Evolutionary conservation across 2,329 filamentous ascomycete species (phyloP), one percentile per base, ranked within the genome.

Genomic region (Drechslerella stenobrocha): DNA sequence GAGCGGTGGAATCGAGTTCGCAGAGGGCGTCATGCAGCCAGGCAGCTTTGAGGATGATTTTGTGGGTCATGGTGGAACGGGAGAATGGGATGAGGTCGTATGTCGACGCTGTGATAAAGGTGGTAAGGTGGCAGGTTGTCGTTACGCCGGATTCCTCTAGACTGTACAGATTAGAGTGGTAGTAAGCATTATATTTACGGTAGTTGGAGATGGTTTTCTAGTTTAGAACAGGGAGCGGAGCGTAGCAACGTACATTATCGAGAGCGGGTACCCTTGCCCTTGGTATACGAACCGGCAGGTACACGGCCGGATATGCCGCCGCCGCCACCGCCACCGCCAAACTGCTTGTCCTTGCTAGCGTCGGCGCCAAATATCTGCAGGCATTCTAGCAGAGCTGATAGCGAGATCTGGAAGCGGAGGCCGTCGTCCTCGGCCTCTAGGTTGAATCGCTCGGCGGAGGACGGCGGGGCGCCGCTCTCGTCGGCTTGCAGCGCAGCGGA

Each of bases 311-410:
- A 47, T 18, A 52, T 58, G 23, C 26, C 51, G 24, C 23, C 32
- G n/a, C 23, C 32, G n/a, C 45, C 35, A 9, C 52, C 53, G 13
- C 37, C 55, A 15, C 52, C 46, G 9, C 52, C 52, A 55, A 64
- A 70, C 46, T 69, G 70, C 28, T 70, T 67, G 15, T 65, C 65
- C 24, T 83, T 79, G 44, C 51, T 61, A 11, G 84, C 81, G 71
- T 89, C 87, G 45, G 91, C 83, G 50, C 90, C 90, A 74, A 98
- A 95, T 50, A 98, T 97, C 74, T 96, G 92, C 5, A 98, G 81
- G 0, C 92, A 95, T 78, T 97, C 93, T 53, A 98, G 83, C 2
- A 98, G 82, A 15, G 92, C 89, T 2, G 87, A 82, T 6, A 98
- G 83, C 1, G 90, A 93, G 70, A 97, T 87, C 75, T 95, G 87